Evolutionary conservation across 768 basidiomycete genomes (phyloP).

Genomic region (Macrolepiota dolichaula): DNA sequence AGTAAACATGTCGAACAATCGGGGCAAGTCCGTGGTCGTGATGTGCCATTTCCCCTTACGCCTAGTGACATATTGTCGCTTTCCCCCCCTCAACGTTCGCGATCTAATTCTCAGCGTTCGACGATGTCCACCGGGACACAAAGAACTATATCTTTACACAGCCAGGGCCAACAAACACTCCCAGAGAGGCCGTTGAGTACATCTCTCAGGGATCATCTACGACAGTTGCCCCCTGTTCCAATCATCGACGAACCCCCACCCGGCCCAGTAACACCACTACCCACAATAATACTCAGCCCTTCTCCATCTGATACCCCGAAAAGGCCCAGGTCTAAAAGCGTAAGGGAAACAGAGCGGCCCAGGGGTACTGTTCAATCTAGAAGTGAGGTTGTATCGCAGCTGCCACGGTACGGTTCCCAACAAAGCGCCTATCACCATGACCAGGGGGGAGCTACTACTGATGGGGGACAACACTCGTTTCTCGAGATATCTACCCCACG

Average conservation of each 20-base stretch:
- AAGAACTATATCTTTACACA: neutral
- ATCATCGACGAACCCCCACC: neutral
- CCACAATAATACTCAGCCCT: neutral
- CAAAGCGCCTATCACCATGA: neutral
- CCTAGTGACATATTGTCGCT: neutral
- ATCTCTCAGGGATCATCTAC: neutral
- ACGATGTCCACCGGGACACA: neutral
- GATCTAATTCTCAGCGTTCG: neutral
- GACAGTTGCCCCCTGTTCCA: neutral
- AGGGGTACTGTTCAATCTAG: neutral
- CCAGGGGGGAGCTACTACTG: neutral
- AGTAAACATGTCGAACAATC: neutral
- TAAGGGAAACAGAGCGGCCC: neutral
- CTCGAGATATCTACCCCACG: neutral
- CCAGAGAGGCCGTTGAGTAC: neutral
- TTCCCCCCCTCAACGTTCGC: neutral
- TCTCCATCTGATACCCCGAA: neutral
- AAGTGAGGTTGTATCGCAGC: neutral
- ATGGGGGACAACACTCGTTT: neutral
- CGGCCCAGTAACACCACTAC: neutral
- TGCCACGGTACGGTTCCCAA: neutral
- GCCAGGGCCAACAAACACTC: neutral
- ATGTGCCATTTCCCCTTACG: neutral
- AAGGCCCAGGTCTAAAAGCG: neutral
- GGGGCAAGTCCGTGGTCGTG: neutral